These are phyloP conservation scores for Pezicula radicicola DNA, from an alignment of 2,329 filamentous ascomycete species.

Conservation along the genomic window DNA sequence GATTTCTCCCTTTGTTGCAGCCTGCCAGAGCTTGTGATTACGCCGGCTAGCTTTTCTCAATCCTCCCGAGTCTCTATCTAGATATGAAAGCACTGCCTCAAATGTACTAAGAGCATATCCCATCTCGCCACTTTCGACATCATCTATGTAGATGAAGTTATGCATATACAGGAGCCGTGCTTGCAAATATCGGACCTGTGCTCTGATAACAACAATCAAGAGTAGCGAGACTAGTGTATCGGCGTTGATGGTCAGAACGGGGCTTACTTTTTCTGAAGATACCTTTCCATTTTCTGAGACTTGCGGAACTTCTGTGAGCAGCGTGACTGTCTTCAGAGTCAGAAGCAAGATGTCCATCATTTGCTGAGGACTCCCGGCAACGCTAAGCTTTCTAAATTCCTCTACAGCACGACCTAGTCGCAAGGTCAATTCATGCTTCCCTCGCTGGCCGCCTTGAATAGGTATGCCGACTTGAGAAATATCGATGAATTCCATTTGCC, in stretches of 20 bases:
- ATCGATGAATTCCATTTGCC: conserved; percentile 91
- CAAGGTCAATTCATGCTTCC: conserved; percentile 77
- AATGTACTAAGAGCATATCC: conserved; percentile 96
- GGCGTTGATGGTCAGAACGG: conserved; percentile 65
- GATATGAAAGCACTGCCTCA: conserved; percentile 87
- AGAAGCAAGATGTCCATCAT: conserved; percentile 33
- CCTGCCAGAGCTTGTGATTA: conserved; percentile 87
- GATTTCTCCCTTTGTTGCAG: conserved; percentile 73
- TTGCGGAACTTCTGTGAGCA: conserved; percentile 51
- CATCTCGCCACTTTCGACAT: conserved; percentile 94
- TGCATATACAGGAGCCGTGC: conserved; percentile 92
- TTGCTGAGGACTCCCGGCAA: conserved; percentile 44
- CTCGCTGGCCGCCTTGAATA: conserved; percentile 73
- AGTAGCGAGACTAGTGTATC: conserved; percentile 91
- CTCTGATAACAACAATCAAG: conserved; percentile 87
- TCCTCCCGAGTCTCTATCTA: conserved; percentile 76
- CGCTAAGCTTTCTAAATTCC: conserved; percentile 85
- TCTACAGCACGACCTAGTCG: conserved; percentile 78
- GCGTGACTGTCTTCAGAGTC: conserved; percentile 75
- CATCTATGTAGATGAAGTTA: conserved; percentile 96
- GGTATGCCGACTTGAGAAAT: conserved; percentile 90
- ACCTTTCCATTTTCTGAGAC: conserved; percentile 22
- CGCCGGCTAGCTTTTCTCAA: conserved; percentile 80
- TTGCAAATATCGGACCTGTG: conserved; percentile 82
- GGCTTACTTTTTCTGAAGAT: conserved; percentile 35